Conservation (phyloP, 2,329 filamentous ascomycete species). For the Penicillium concentricum region DNA sequence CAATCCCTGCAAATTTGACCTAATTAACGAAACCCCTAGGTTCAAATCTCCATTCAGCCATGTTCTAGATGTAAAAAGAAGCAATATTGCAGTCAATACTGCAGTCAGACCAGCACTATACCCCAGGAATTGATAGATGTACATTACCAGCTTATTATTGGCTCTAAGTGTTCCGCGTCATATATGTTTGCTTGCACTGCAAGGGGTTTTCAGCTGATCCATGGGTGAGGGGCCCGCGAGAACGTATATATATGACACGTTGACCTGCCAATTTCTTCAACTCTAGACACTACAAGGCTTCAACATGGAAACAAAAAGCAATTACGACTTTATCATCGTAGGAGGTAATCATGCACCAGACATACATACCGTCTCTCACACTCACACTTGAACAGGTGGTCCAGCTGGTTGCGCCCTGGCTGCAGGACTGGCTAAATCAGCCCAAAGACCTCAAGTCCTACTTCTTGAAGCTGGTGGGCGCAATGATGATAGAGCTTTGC, state of each 20-base stretch:
- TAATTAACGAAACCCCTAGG: no score
- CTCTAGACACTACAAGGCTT: background rate
- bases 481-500: conserved; percentile 50
- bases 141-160: background rate
- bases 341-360: conserved; percentile 11
- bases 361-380: background rate
- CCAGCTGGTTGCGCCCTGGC: conserved; percentile 60
- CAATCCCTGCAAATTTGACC: background rate
- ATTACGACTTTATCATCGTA: conserved; percentile 21
- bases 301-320: conserved; percentile 3
- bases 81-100: background rate
- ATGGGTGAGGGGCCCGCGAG: background rate
- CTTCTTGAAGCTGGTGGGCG: conserved; percentile 60
- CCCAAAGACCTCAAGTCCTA: conserved; percentile 53
- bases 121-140: background rate
- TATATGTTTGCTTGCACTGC: background rate
- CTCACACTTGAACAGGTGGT: conserved; percentile 47
- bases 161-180: no score
- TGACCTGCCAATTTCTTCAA: no score
- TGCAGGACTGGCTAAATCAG: conserved; percentile 49
- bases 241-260: no score
- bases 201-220: background rate
- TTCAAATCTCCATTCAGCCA: background rate
- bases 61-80: background rate
- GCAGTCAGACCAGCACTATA: background rate